Evolutionary conservation across 305 asterid genomes (phyloP).

Genomic region (Fraxinus floribunda): DNA sequence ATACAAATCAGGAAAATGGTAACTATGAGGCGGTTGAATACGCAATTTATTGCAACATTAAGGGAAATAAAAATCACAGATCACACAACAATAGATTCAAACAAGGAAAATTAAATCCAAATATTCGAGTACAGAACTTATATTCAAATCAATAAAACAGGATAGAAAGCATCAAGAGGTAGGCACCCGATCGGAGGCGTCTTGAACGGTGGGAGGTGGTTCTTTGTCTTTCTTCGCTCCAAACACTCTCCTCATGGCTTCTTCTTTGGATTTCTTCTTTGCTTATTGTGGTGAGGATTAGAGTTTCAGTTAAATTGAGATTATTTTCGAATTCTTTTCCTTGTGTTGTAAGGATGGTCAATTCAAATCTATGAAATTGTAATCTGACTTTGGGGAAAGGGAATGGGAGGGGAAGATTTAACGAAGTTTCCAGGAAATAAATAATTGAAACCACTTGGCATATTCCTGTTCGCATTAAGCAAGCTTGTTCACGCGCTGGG

Average conservation of each 20-base stretch:
- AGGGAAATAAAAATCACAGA: not conserved
- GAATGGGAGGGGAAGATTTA: not conserved
- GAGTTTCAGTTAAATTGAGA: not conserved
- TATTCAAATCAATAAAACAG: not conserved
- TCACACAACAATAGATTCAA: not conserved
- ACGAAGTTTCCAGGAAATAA: constrained; percentile 25
- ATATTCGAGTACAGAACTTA: not conserved
- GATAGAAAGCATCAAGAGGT: not conserved
- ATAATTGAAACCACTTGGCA: not conserved
- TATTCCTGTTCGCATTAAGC: not conserved
- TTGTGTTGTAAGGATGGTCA: not conserved
- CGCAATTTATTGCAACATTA: not conserved
- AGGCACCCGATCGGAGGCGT: constrained; percentile 83
- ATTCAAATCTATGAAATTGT: not conserved
- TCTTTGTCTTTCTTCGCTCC: constrained; percentile 87
- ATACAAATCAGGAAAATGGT: not conserved
- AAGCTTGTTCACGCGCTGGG: not conserved
- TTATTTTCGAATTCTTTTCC: not conserved
- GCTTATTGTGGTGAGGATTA: not conserved
- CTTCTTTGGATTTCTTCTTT: not conserved
- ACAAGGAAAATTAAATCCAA: not conserved
- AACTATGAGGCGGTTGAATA: not conserved
- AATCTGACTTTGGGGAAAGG: not conserved
- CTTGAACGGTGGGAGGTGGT: constrained; percentile 82
- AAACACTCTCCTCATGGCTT: constrained; percentile 84